These are phyloP conservation scores for Dunaliella primolecta DNA, from an alignment of 139 green algal genomes.

Conservation along the genomic window DNA sequence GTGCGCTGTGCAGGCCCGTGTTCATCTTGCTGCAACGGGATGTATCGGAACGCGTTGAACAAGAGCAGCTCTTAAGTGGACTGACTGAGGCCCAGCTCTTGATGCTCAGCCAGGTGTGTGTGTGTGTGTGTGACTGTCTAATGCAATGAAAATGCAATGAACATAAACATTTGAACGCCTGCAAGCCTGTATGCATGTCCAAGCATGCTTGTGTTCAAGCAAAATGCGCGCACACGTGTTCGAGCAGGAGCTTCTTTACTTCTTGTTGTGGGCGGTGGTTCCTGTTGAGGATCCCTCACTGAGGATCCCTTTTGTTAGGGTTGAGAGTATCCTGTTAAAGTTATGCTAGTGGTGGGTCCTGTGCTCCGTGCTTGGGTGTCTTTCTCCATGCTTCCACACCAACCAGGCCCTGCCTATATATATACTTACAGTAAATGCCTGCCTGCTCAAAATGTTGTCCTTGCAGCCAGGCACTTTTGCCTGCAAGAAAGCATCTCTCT, in stretches of 20 bases:
- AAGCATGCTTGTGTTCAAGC: neutral
- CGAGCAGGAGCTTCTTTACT: neutral
- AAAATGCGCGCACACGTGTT: neutral
- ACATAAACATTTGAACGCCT: too few species aligned
- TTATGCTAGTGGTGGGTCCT: too few species aligned
- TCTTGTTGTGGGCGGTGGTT: too few species aligned
- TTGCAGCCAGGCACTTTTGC: too few species aligned
- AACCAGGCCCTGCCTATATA: too few species aligned
- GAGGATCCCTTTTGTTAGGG: neutral
- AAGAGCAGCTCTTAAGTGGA: neutral
- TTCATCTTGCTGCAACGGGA: neutral
- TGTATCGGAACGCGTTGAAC: neutral
- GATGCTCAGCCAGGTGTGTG: constrained; percentile 5
- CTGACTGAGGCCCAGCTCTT: constrained; percentile 12
- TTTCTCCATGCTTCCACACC: too few species aligned
- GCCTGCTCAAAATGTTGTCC: too few species aligned
- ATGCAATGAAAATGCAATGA: too few species aligned
- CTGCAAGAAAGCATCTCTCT: too few species aligned
- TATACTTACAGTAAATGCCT: too few species aligned
- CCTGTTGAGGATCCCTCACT: neutral
- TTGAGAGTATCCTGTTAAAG: too few species aligned
- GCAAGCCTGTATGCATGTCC: neutral
- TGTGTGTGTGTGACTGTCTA: neutral
- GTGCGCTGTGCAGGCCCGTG: neutral
- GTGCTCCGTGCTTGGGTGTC: too few species aligned